A percentile compares a stretch with the other conserved stretches of the same genome.
Evolutionary conservation across 805 yeast genomes (phyloP).

Genomic region (Lipomyces yamanashiensis): DNA sequence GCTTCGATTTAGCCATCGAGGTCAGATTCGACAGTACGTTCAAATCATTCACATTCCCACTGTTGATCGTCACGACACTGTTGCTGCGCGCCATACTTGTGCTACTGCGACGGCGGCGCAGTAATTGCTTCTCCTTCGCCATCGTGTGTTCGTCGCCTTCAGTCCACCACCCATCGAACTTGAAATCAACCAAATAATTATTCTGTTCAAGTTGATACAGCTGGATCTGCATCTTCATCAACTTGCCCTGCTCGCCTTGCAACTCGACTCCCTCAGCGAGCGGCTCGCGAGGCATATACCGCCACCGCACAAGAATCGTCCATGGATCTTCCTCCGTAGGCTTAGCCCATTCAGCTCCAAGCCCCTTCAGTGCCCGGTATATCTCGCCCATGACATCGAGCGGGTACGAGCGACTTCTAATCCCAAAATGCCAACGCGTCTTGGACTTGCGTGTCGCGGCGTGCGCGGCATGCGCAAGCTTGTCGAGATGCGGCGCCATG

Average conservation of each 20-base stretch:
- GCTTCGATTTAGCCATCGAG: conserved; percentile 16
- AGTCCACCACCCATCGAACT: conserved; percentile 95
- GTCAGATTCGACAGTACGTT: conserved; percentile 30
- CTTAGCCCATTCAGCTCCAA: conserved; percentile 97
- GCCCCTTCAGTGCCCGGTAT: conserved; percentile 86
- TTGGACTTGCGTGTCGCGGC: conserved; percentile 79
- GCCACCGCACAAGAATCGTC: conserved; percentile 97
- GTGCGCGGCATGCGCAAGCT: conserved; percentile 42
- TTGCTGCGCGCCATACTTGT: conserved; percentile 24
- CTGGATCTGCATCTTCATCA: conserved; percentile 92
- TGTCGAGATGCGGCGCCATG: conserved; percentile 47
- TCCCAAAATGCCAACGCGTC: conserved; percentile 98
- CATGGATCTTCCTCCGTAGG: conserved; percentile 83
- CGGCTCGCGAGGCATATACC: conserved; percentile 56
- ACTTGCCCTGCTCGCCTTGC: conserved; percentile 50
- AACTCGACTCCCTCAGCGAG: conserved; percentile 34
- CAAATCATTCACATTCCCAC: conserved; percentile 27
- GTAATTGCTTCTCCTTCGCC: conserved; percentile 32
- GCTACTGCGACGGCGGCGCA: conserved; percentile 33
- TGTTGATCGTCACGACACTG: conserved; percentile 29
- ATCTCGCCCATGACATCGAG: conserved; percentile 99
- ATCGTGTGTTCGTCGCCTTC: conserved; percentile 40
- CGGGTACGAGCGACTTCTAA: conserved; percentile 93
- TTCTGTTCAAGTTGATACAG: conserved; percentile 94
- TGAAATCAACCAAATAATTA: conserved; percentile 93